Evolutionary conservation across 768 basidiomycete species (phyloP), one percentile per base, ranked within the genome.

Genomic region (Lentinula aciculospora): DNA sequence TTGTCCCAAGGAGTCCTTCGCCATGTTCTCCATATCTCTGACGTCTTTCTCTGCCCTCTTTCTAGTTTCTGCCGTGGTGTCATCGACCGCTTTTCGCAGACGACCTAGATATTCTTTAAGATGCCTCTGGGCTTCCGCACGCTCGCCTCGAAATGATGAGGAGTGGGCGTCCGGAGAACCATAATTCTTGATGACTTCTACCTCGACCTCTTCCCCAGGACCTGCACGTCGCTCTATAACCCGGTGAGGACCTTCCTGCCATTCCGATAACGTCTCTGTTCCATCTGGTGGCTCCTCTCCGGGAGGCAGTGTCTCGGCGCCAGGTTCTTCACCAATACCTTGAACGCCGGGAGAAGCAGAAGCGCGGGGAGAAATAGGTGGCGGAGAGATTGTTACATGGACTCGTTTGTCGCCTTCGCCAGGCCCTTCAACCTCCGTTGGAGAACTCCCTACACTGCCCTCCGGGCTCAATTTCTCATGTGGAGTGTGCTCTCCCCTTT

Each of bases 201-300:
- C 85, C 39, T 85, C 81, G 53, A 87, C 89, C 74, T 90, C 89
- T 57, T 83, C 82, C 23, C 84, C 85, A 3, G 81, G 80, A 1
- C 80, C 80, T 4, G 62, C 65, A 9, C 79, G 77, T 36, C 79
- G 73, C 65, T 94, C 92, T 29, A 91, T 73, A 45, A 94, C 68
- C 31, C 75, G 75, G 66, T 87, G 80, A 29, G 80, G 75, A 2
- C 89, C 89, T 65, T 94, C 89, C 65, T 77, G 76, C 85, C 88
- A 93, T 64, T 89, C 86, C 25, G 74, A 62, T 3, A 74, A 62
- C 9, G 67, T 59, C 42, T 71, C 77, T 1, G 61, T 68, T 17
- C 81, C 79, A 59, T 84, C 80, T 1, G 81, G 79, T 9, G 72
- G 72, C 6, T 65, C 67, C 45, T 81, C 76, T 12, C 70, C 71